phyloP scores from a whole-genome alignment of 768 basidiomycete species.

The Coprinopsis marcescibilis region DNA sequence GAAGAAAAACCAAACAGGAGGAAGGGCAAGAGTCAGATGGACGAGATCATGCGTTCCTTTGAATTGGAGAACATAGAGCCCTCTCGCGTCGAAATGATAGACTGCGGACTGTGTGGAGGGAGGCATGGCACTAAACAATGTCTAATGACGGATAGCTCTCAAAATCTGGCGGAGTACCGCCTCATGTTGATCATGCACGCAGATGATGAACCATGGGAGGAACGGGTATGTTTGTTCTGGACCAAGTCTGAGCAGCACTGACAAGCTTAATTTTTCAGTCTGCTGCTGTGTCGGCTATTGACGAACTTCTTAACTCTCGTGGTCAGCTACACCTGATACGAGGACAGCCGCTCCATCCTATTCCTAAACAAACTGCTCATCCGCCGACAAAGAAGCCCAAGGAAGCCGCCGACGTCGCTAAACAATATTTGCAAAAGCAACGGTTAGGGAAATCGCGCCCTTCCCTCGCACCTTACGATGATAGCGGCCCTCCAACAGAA shows the following conservation, averaged over 20 bases:
- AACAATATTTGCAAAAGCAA: conserved; percentile 8
- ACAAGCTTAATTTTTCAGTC: conserved; percentile 31
- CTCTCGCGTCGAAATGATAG: conserved; percentile 2
- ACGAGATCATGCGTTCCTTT: conserved; percentile 7
- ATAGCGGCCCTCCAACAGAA: neutral
- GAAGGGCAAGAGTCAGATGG: conserved; percentile 14
- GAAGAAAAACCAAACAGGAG: conserved; percentile 12
- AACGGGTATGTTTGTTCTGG: conserved; percentile 40
- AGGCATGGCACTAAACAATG: conserved; percentile 50
- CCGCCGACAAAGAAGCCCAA: conserved; percentile 33
- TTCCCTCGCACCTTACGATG: neutral
- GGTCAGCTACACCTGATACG: conserved; percentile 51
- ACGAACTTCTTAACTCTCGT: conserved; percentile 51
- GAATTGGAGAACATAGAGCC: neutral
- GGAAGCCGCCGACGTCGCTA: conserved; percentile 12
- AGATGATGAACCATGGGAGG: conserved; percentile 62
- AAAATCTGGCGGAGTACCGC: conserved; percentile 65
- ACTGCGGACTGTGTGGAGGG: conserved; percentile 60
- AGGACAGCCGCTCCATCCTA: conserved; percentile 58
- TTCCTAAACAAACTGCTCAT: conserved; percentile 18
- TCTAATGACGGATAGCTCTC: conserved; percentile 57
- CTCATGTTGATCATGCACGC: conserved; percentile 57
- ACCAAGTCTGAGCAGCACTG: neutral
- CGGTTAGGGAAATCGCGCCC: neutral
- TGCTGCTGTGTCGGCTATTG: conserved; percentile 66